Conservation (phyloP, 192 early-diverging fungal species). For the Coemansia sp. region DNA sequence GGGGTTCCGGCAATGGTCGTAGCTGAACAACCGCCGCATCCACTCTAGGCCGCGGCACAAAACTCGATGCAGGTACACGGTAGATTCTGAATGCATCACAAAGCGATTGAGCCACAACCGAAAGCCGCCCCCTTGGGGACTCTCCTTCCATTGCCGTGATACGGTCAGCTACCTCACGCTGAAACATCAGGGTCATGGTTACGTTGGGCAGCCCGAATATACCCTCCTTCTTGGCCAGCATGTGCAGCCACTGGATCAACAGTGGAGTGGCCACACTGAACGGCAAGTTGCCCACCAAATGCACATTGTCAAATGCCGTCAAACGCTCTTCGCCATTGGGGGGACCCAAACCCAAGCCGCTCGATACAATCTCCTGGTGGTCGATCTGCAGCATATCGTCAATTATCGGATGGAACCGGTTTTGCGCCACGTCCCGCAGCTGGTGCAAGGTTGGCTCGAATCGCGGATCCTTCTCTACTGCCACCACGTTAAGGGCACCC, state of each 20-base stretch:
- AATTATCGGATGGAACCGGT: constrained; percentile 52
- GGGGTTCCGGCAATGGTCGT: constrained; percentile 42
- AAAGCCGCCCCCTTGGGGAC: constrained; percentile 56
- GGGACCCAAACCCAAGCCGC: constrained; percentile 10
- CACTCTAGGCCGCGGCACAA: constrained; percentile 73
- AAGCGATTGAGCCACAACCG: constrained; percentile 65
- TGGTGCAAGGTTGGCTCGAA: constrained; percentile 68
- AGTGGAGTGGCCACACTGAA: constrained; percentile 70
- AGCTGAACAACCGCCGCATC: constrained; percentile 71
- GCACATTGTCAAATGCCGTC: constrained; percentile 35
- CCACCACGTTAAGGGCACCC: constrained; percentile 58
- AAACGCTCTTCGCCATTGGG: constrained; percentile 3
- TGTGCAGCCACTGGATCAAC: constrained; percentile 66
- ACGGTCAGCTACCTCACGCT: constrained; percentile 69
- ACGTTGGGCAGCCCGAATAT: constrained; percentile 52
- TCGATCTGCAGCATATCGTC: constrained; percentile 61
- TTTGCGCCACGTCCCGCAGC: constrained; percentile 60
- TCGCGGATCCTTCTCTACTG: constrained; percentile 65
- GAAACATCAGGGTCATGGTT: constrained; percentile 80
- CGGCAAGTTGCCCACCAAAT: constrained; percentile 74
- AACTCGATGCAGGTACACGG: constrained; percentile 54
- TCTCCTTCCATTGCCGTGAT: constrained; percentile 53
- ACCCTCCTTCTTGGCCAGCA: constrained; percentile 51
- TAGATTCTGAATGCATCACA: constrained; percentile 62
- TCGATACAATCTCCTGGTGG: constrained; percentile 50